Evolutionary conservation across 306 rosid genomes (phyloP).

Genomic region (Arachis stenosperma): DNA sequence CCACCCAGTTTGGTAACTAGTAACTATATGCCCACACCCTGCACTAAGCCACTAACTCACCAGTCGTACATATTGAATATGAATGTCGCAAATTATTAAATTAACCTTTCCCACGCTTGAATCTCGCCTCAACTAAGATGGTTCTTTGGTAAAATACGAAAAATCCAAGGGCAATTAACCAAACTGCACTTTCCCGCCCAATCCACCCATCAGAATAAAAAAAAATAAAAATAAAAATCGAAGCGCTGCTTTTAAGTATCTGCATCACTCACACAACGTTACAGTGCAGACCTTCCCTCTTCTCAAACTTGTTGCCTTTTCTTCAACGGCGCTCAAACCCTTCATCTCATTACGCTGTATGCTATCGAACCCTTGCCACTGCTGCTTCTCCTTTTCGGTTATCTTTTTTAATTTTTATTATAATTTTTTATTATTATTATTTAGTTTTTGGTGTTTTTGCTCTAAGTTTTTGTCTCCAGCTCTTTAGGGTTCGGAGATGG

Average conservation of each 20-base stretch:
- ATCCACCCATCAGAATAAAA: background rate
- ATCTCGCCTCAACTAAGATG: background rate
- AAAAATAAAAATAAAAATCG: background rate
- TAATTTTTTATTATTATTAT: background rate
- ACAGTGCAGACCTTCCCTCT: background rate
- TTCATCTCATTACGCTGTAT: background rate
- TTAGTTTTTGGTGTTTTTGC: background rate
- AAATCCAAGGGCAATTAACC: slow-evolving; percentile 21
- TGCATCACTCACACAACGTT: background rate
- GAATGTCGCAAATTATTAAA: background rate
- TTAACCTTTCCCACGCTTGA: background rate
- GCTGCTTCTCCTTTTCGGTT: too few species aligned
- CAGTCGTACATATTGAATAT: background rate
- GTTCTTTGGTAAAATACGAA: slow-evolving; percentile 42
- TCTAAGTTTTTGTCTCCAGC: background rate
- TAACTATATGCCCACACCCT: background rate
- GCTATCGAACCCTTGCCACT: slow-evolving; percentile 31
- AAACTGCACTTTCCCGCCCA: slow-evolving; percentile 68
- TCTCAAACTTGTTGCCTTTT: background rate
- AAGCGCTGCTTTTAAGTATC: background rate
- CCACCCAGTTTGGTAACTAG: background rate
- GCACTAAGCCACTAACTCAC: background rate
- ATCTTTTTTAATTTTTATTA: background rate
- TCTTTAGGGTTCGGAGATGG: slow-evolving; percentile 65
- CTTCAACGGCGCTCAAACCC: background rate